phyloP scores from a whole-genome alignment of 139 green algal genomes.

The Coccomyxa sp. region DNA sequence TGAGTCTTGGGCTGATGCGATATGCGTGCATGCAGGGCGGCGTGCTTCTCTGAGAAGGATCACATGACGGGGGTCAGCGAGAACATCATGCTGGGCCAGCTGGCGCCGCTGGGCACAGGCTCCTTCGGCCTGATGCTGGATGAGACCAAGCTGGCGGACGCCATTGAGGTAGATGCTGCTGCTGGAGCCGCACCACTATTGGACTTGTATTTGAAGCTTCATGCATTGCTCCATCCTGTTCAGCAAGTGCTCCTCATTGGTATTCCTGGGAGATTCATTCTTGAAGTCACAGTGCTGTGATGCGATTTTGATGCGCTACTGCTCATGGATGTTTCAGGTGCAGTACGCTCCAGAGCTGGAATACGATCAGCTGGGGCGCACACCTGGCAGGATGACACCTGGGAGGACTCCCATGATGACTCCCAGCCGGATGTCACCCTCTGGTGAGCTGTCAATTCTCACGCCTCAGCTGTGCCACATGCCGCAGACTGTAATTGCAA shows the following conservation, averaged over 20 bases:
- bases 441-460: constrained; percentile 1
- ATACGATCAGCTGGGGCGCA: not conserved
- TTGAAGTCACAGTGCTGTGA: not conserved
- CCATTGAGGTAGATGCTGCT: constrained; percentile 67
- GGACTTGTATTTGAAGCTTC: not conserved
- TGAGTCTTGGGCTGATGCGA: no score
- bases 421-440: constrained; percentile 39
- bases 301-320: not conserved
- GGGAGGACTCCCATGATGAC: constrained; percentile 20
- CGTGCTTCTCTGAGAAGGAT: constrained; percentile 73
- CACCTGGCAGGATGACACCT: constrained; percentile 15
- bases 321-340: not conserved
- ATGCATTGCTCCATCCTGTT: not conserved
- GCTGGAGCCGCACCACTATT: not conserved
- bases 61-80: constrained; percentile 81
- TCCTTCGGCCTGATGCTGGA: constrained; percentile 92
- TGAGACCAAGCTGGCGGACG: constrained; percentile 78
- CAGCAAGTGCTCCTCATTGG: no score
- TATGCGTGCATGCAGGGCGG: constrained; percentile 42
- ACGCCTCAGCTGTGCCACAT: not conserved
- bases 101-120: constrained; percentile 86
- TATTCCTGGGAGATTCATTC: not conserved
- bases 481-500: not conserved
- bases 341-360: not conserved
- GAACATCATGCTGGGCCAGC: constrained; percentile 97